Base-by-base conservation (phyloP, 345 rosid species). In the Populus davidiana region DNA sequence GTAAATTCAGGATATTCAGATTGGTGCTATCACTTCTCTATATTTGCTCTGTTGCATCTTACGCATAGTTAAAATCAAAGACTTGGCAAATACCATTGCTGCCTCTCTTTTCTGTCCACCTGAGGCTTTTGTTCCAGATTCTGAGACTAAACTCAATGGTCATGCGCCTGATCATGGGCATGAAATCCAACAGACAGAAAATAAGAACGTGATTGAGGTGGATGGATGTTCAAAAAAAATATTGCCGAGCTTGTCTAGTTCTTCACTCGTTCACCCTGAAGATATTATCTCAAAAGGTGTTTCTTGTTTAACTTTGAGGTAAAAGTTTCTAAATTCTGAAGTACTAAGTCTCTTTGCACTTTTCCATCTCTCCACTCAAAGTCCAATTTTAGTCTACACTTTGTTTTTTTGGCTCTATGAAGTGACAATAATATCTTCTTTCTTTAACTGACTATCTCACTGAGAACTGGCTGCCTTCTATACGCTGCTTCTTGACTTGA, bases 31-130 rank as follows among this genome's bases (percentile, higher is more conserved):
- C 83, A 92, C 97, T 80, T 92, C 97, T 68, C 86, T 96, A 76
- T 94, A 94, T 84, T 84, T 94, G 78, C 92, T 96, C 79, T 96
- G 96, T 74, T 92, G 97, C 95, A 96, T 96, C 86, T 83, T 96
- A 84, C 93, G 90, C 85, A 89, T 96, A 71, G 93, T 96, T 76
- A 94, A 96, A 86, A 96, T 92, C 84, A 96, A 90, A 88, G 98
- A 96, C 86, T 81, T 96, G 98, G 95, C 97, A 23, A 96, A 96
- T 81, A 85, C 86, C 75, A 87, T 93, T 87, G 94, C 98, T 80
- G 96, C 94, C 84, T 92, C 95, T 63, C 87, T 94, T 86, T 90
- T 96, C 78, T 90, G 88, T 84, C 90, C 90, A 18, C 77, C 86
- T 6, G 94, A 89, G 83, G 91, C 87, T 61, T 91, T 90, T 72